phyloP scores from a whole-genome alignment of 176 grass and related monocot genomes.

The Juncus inflexus region DNA sequence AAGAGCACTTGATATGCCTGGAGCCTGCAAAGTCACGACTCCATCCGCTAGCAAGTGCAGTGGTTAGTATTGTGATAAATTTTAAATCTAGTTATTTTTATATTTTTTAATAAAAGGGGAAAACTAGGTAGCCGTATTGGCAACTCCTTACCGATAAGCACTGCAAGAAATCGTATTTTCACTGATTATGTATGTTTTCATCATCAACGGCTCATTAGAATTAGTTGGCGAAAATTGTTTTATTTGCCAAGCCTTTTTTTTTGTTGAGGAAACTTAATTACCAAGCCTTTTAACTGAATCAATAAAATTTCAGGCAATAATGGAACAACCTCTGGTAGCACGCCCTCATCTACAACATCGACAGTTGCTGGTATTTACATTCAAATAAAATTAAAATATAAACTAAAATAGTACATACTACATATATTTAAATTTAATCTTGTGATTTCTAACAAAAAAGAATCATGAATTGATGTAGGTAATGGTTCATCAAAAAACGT shows the following conservation, averaged over 20 bases:
- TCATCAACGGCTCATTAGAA: not conserved
- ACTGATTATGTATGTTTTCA: too few relatives aligned
- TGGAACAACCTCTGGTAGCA: not conserved
- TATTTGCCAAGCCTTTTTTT: not conserved
- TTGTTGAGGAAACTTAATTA: not conserved
- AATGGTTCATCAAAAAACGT: slow-evolving; percentile 33
- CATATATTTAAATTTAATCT: not conserved
- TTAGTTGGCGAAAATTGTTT: not conserved
- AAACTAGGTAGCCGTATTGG: not conserved
- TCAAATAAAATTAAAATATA: not conserved
- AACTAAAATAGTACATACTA: not conserved
- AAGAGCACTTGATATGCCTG: slow-evolving; percentile 47
- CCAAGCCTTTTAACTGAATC: not conserved
- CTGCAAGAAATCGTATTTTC: too few relatives aligned
- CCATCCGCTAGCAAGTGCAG: slow-evolving; percentile 52
- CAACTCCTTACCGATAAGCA: too few relatives aligned
- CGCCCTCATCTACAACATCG: slow-evolving; percentile 21
- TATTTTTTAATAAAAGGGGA: not conserved
- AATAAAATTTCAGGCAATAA: slow-evolving; percentile 7
- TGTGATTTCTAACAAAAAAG: not conserved
- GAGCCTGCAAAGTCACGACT: slow-evolving; percentile 56
- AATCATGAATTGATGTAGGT: slow-evolving; percentile 1
- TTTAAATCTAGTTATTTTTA: not conserved
- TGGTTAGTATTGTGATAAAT: slow-evolving; percentile 23
- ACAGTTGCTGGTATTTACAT: slow-evolving; percentile 5